A percentile compares a stretch with the other conserved stretches of the same genome.
Conservation (phyloP, 345 rosid species). For the Rhodamnia rubescens region DNA sequence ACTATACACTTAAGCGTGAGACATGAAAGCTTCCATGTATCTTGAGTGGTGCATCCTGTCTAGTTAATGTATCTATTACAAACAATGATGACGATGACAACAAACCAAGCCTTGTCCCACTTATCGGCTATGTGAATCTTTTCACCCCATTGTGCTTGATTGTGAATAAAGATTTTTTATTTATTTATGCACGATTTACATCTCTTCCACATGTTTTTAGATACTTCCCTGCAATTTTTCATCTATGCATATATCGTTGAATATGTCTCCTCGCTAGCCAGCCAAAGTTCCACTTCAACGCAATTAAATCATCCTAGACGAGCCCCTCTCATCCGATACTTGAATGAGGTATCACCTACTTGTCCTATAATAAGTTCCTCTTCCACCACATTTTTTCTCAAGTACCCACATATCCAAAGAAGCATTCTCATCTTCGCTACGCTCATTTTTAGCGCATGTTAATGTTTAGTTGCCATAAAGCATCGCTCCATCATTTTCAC, state of each 20-base stretch:
- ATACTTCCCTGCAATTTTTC: background rate
- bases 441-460: background rate
- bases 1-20: background rate
- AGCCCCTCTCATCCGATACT: background rate
- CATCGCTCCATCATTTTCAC: background rate
- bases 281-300: background rate
- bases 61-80: background rate
- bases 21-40: background rate
- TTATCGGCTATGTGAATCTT: background rate
- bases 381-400: background rate
- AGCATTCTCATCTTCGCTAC: background rate
- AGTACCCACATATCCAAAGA: background rate
- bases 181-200: background rate
- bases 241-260: background rate
- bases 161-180: background rate
- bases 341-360: background rate
- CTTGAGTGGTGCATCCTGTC: background rate
- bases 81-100: background rate
- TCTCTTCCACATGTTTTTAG: background rate
- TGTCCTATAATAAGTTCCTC: background rate
- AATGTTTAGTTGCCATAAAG: background rate
- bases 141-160: background rate
- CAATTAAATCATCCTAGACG: background rate
- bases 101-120: background rate
- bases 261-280: background rate